Evolutionary conservation across 1,284 basidiomycete species (phyloP), one percentile per base, ranked within the genome.

Genomic region (Trametes versicolor): DNA sequence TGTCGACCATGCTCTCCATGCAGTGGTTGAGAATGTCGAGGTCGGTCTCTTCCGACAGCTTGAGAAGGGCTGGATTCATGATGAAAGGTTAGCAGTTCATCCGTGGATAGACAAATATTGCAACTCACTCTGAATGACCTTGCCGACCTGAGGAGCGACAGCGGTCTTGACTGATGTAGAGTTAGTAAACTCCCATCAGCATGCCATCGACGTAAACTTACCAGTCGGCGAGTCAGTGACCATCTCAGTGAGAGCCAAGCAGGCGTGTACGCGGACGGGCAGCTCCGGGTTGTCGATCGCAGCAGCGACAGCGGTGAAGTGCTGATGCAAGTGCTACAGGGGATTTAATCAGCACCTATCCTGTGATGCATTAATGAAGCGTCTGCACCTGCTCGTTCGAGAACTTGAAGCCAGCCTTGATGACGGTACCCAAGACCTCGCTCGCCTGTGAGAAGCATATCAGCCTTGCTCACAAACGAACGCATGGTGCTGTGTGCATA

Each of bases 1-100:
- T 86, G 71, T 94, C 89, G 9, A 97, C 95, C 84, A 97, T 90
- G 36, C 88, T 87, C 73, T 94, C 91, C 88, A 95, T 95, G 73
- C 88, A 89, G 72, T 80, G 83, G 71, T 94, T 95, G 56, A 97
- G 82, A 51, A 94, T 85, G 76, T 97, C 95, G 39, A 97, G 81
- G 75, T 97, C 96, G 39, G 94, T 95, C 78, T 96, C 94, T 74
- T 96, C 93, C 8, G 92, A 90, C 43, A 97, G 83, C 77, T 95
- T 95, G 69, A 97, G 84, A 27, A 97, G 82, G 74, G 94, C 94
- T 41, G 49, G 17, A 6, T 19, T 13, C 23, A 23, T 57, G 3
- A 10, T 54, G 10, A 45, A 50, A 27, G 32, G 47, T 36, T 51
- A 37, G 47, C 49, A 48, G 54, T 21, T 32, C 13, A 25, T 19